Evolutionary conservation across 2,329 filamentous ascomycete species (phyloP), one percentile per base, ranked within the genome.

Genomic region (Cladophialophora exuberans): DNA sequence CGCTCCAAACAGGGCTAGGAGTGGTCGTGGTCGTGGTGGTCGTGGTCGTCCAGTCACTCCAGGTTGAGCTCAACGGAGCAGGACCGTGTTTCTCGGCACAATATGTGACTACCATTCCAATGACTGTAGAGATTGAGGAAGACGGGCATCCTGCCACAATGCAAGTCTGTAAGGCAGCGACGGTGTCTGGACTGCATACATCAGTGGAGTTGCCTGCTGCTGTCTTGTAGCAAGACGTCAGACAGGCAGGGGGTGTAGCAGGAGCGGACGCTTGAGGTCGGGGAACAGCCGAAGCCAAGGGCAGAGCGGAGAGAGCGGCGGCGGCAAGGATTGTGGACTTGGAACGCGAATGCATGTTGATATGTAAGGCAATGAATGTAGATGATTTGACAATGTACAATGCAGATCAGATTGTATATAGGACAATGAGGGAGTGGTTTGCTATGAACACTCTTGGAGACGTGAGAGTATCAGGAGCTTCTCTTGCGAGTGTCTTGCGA

Each of bases 341-440:
- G 28, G 52, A 42, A 31, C 45, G 52, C 13, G 45, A 55, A 50
- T 43, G 28, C 52, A 55, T 55, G 28, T 38, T 33, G 30, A 11
- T 15, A 25, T 15, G 3, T 23, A 42, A 42, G 17, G 15, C 7
- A 33, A 39, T 2, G 41, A 18, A 26, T 18, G n/a, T 33, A n/a
- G n/a, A 7, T 42, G 15, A 5, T 25, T n/a, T 15, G 9, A 11
- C n/a, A 33, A 47, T n/a, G 23, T n/a, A 25, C n/a, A 18, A 41
- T 39, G 35, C n/a, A 22, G 46, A 30, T 49, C 9, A 10, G 20
- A 11, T 23, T 4, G 39, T 11, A 42, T 10, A 6, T n/a, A 4
- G 13, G 30, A 36, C 23, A 20, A 15, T 15, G 17, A n/a, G 26
- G 20, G 20, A 22, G 38, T 23, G 38, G 26, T 25, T n/a, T 18